Conservation (phyloP, 2,329 filamentous ascomycete genomes). For the Ambrosiella beaveri region DNA sequence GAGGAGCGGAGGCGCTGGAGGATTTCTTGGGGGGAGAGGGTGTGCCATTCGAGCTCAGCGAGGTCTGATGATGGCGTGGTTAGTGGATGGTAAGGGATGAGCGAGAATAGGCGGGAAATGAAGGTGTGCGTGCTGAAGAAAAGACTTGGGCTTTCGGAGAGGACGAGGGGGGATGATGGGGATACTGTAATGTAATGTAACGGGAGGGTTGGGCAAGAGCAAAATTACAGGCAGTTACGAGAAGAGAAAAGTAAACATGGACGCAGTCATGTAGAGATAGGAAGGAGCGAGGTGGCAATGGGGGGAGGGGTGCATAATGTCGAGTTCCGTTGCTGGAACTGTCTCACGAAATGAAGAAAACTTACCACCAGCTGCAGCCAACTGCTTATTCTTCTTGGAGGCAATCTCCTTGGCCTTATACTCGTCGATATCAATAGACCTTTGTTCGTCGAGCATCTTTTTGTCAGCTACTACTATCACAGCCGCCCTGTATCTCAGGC, state of each 20-base stretch:
- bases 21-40: conserved; percentile 38
- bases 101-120: neutral
- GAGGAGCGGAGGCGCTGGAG: conserved; percentile 41
- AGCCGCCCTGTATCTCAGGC: too few species aligned
- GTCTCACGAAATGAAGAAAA: neutral
- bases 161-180: neutral
- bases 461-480: too few species aligned
- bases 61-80: conserved; percentile 28
- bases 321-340: conserved; percentile 13
- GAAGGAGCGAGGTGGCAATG: neutral
- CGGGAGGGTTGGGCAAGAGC: neutral
- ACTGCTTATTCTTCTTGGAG: conserved; percentile 8
- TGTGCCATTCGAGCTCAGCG: conserved; percentile 51
- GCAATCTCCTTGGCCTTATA: conserved; percentile 29
- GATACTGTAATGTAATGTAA: neutral
- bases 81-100: neutral
- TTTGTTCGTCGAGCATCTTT: conserved; percentile 10
- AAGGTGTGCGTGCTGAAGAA: too few species aligned
- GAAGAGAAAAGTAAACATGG: neutral
- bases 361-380: conserved; percentile 3
- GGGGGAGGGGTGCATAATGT: neutral
- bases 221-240: neutral
- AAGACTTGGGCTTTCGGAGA: neutral
- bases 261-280: neutral
- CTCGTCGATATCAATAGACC: conserved; percentile 40